These are phyloP conservation scores for Fusarium tuaranense DNA, from an alignment of 2,329 filamentous ascomycete species.

Conservation along the genomic window DNA sequence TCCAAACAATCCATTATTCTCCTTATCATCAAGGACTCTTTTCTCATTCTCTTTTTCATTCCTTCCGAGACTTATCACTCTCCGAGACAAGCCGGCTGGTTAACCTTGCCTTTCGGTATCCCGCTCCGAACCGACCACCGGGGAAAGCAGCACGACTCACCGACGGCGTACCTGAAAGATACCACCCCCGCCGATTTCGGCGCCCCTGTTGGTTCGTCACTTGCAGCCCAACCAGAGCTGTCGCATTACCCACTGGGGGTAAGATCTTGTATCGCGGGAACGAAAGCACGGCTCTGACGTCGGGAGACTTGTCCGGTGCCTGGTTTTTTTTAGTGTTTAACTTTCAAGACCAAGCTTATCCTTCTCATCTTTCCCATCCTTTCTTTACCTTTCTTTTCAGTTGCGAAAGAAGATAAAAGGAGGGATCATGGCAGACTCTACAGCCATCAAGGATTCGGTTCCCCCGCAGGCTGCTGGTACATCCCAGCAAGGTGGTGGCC, in stretches of 20 bases:
- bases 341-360: background rate
- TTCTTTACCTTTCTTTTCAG: background rate
- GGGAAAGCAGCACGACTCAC: background rate
- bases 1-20: too few relatives aligned
- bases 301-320: slow-evolving; percentile 1
- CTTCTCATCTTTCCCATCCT: background rate
- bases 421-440: background rate
- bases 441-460: background rate
- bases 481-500: slow-evolving; percentile 15
- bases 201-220: background rate
- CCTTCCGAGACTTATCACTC: background rate
- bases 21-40: background rate
- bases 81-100: slow-evolving; percentile 22
- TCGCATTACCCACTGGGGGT: slow-evolving; percentile 23
- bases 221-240: slow-evolving; percentile 29
- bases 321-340: slow-evolving; percentile 2
- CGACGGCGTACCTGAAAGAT: background rate
- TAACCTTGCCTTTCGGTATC: slow-evolving; percentile 13
- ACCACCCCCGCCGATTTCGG: slow-evolving; percentile 30
- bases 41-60: background rate
- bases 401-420: too few relatives aligned
- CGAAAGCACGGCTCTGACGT: background rate
- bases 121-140: slow-evolving; percentile 18
- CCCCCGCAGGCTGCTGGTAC: slow-evolving; percentile 31
- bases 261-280: slow-evolving; percentile 13